Percentiles rank a stretch among this genome's conserved stretches.
These are phyloP conservation scores for Pestalotiopsis sp. DNA, from an alignment of 2,329 filamentous ascomycete species.

Conservation along the genomic window DNA sequence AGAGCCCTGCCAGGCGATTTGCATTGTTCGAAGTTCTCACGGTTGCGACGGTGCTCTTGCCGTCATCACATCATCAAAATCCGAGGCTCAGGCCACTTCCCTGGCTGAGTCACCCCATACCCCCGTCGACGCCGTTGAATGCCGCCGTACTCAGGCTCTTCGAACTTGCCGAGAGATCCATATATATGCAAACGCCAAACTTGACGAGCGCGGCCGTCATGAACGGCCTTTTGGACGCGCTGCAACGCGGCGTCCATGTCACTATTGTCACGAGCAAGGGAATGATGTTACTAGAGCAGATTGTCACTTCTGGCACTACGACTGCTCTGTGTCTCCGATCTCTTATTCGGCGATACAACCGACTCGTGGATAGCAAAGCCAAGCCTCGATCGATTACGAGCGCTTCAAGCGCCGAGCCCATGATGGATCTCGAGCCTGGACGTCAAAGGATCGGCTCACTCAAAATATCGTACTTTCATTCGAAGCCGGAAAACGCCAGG, in stretches of 20 bases:
- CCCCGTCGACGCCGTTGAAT: constrained; percentile 69
- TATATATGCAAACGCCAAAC: constrained; percentile 78
- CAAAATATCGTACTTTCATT: constrained; percentile 58
- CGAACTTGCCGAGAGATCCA: constrained; percentile 52
- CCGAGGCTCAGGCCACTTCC: constrained; percentile 62
- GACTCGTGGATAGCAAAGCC: constrained; percentile 19
- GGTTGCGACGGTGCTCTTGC: constrained; percentile 64
- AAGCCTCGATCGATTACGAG: not conserved
- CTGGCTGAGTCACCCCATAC: constrained; percentile 47
- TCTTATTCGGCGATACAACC: constrained; percentile 57
- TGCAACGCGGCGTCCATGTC: constrained; percentile 67
- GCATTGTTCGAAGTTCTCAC: constrained; percentile 17
- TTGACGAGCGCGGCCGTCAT: constrained; percentile 69
- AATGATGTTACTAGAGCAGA: constrained; percentile 78
- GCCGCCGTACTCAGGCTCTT: constrained; percentile 62
- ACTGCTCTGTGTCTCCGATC: constrained; percentile 64
- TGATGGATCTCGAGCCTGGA: constrained; percentile 44
- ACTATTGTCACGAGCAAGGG: constrained; percentile 64
- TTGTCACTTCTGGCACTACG: constrained; percentile 76
- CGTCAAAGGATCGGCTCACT: constrained; percentile 46
- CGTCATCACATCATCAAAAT: constrained; percentile 71
- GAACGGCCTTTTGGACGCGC: constrained; percentile 57
- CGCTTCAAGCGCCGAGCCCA: constrained; percentile 18
- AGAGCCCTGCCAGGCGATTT: constrained; percentile 23
- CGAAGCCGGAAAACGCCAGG: constrained; percentile 20